These are phyloP conservation scores for Penicillium antarcticum DNA, from an alignment of 495 filamentous ascomycete genomes.

Conservation along the genomic window DNA sequence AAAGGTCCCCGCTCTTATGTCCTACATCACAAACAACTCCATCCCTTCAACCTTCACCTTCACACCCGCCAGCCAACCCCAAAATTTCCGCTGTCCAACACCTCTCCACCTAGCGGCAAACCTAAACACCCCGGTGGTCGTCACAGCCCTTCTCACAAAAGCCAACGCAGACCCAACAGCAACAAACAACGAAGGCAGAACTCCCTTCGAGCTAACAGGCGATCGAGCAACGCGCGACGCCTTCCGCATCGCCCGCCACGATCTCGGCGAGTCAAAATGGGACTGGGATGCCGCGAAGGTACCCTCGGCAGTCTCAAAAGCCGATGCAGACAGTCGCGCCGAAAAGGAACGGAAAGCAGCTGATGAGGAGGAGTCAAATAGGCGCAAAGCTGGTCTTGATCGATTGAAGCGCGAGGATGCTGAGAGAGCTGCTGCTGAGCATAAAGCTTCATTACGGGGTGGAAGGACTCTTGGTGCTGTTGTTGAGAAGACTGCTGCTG, in stretches of 20 bases:
- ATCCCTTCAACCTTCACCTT: conserved; percentile 70
- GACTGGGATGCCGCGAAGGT: conserved; percentile 76
- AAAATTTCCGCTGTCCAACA: conserved; percentile 82
- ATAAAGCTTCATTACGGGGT: conserved; percentile 11
- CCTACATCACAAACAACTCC: conserved; percentile 73
- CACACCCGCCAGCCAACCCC: conserved; percentile 59
- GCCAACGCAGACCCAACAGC: conserved; percentile 69
- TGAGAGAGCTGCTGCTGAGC: conserved; percentile 42
- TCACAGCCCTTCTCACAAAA: conserved; percentile 74
- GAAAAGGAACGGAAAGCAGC: conserved; percentile 57
- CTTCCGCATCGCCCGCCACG: conserved; percentile 80
- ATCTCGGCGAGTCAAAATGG: conserved; percentile 74
- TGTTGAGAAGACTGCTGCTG: conserved; percentile 64
- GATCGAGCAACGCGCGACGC: conserved; percentile 85
- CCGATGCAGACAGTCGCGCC: conserved; percentile 64
- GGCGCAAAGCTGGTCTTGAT: conserved; percentile 60
- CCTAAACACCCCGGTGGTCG: conserved; percentile 67
- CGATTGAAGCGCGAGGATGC: conserved; percentile 66
- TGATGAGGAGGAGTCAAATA: conserved; percentile 52
- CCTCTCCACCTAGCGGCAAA: conserved; percentile 82
- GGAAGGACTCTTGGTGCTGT: conserved; percentile 49
- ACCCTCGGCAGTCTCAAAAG: conserved; percentile 62
- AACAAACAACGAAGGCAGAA: conserved; percentile 62
- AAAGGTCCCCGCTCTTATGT: conserved; percentile 80
- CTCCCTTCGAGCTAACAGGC: conserved; percentile 82